A percentile compares a stretch with the other conserved stretches of the same genome.
Conservation (phyloP, 768 basidiomycete genomes). For the Pholiota conissans region DNA sequence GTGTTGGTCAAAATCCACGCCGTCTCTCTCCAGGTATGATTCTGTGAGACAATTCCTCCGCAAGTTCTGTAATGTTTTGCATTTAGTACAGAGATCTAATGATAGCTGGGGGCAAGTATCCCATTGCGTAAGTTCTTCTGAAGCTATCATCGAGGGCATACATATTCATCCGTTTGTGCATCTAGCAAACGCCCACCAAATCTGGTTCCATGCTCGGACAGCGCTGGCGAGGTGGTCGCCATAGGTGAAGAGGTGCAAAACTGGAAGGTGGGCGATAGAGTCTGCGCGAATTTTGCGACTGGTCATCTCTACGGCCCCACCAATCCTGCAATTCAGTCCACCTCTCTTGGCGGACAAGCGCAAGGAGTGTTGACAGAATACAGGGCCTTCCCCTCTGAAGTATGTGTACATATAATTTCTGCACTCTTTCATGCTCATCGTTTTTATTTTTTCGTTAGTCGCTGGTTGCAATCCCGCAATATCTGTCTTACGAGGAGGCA, state of each 20-base stretch:
- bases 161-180: too few species aligned
- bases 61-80: too few species aligned
- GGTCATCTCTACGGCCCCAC: slow-evolving; percentile 49
- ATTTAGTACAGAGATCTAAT: slow-evolving; percentile 50
- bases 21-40: slow-evolving; percentile 54
- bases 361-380: slow-evolving; percentile 59
- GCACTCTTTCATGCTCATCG: not conserved
- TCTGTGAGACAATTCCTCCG: too few species aligned
- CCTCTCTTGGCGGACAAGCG: slow-evolving; percentile 44
- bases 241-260: slow-evolving; percentile 42
- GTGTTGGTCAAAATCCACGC: slow-evolving; percentile 59
- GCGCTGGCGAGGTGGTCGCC: slow-evolving; percentile 58
- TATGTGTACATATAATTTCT: not conserved
- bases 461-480: slow-evolving; percentile 52
- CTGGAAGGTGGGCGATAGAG: slow-evolving; percentile 57
- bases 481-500: slow-evolving; percentile 63
- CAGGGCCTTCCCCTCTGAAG: slow-evolving; percentile 37
- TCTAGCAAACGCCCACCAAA: slow-evolving; percentile 17
- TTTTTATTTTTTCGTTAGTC: too few species aligned
- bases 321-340: slow-evolving; percentile 28
- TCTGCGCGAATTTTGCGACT: slow-evolving; percentile 51
- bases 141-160: not conserved
- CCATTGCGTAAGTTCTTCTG: slow-evolving; percentile 23
- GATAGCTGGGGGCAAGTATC: slow-evolving; percentile 42
- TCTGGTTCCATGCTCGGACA: slow-evolving; percentile 46